Evolutionary conservation across 352 stramenopile genomes (phyloP).

Genomic region (Phytophthora capsici): DNA sequence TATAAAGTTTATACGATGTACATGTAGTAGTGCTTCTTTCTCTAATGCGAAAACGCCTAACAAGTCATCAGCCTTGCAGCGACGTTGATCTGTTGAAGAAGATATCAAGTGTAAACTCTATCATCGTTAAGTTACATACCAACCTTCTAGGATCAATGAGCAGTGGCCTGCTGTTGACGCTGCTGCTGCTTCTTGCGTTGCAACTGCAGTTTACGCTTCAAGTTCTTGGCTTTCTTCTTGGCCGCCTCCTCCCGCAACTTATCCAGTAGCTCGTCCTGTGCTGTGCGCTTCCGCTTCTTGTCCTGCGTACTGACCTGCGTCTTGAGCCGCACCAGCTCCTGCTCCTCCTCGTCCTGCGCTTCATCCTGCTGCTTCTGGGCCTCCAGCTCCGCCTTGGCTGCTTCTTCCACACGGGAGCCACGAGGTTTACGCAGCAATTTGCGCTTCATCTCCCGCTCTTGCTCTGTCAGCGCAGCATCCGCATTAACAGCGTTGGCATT

Average conservation of each 20-base stretch:
- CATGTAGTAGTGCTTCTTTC: too few species aligned
- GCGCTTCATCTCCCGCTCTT: conserved; percentile 77
- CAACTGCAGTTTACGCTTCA: conserved; percentile 74
- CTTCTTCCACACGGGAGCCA: conserved; percentile 41
- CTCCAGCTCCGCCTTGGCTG: conserved; percentile 38
- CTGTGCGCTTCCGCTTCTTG: conserved; percentile 73
- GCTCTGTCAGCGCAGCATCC: conserved; percentile 44
- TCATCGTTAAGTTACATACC: conserved; percentile 25
- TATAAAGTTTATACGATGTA: too few species aligned
- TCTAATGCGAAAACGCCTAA: too few species aligned
- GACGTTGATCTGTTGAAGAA: too few species aligned
- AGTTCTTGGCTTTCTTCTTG: conserved; percentile 77
- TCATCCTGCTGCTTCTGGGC: conserved; percentile 39
- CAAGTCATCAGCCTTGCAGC: too few species aligned
- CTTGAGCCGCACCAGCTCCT: conserved; percentile 61
- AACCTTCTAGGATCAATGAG: conserved; percentile 8
- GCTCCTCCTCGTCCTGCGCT: conserved; percentile 63
- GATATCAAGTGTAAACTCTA: conserved; percentile 1
- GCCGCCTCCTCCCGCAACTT: conserved; percentile 68
- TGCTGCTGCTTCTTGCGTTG: conserved; percentile 81
- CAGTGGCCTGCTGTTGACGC: conserved; percentile 20
- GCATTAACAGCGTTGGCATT: conserved; percentile 9
- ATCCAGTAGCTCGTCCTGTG: conserved; percentile 75
- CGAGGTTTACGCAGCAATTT: conserved; percentile 70
- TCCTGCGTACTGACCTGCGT: conserved; percentile 19